Evolutionary conservation across 192 early-diverging fungal species (phyloP).

Genomic region (Dimargaris cristalligena): DNA sequence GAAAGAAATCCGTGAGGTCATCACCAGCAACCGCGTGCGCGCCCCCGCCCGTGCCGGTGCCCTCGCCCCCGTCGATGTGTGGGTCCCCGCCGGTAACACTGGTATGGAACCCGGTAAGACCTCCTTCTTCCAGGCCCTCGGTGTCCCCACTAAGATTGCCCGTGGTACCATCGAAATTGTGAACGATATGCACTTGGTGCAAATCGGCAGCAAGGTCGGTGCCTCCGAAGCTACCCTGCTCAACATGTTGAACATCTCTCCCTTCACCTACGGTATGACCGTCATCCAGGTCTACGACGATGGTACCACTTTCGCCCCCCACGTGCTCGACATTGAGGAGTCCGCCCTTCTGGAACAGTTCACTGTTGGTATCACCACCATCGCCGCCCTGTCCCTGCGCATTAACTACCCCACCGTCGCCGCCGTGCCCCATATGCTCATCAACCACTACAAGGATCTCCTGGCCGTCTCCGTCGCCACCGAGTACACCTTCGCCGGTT

Average conservation of each 20-base stretch:
- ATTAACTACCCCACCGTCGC: conserved; percentile 61
- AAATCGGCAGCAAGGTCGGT: conserved; percentile 83
- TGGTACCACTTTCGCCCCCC: conserved; percentile 73
- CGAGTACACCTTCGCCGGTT: conserved; percentile 79
- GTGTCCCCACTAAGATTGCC: conserved; percentile 99
- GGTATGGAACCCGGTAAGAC: conserved; percentile 99
- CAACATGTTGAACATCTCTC: conserved; percentile 99
- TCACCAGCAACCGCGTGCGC: conserved; percentile 82
- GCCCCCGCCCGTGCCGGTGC: conserved; percentile 96
- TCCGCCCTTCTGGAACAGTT: conserved; percentile 44
- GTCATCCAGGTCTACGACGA: conserved; percentile 85
- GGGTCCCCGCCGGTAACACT: conserved; percentile 92
- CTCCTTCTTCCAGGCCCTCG: conserved; percentile 99
- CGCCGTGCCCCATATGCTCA: conserved; percentile 86
- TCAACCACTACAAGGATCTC: conserved; percentile 97
- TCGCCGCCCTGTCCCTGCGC: conserved; percentile 72
- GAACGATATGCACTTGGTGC: conserved; percentile 84
- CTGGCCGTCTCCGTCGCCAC: conserved; percentile 76
- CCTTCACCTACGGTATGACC: conserved; percentile 98
- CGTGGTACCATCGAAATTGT: conserved; percentile 99
- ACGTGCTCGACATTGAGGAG: conserved; percentile 82
- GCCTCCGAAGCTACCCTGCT: conserved; percentile 94
- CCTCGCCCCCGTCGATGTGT: conserved; percentile 83
- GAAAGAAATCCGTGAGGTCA: conserved; percentile 81
- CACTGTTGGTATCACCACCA: conserved; percentile 46